Evolutionary conservation across 2,329 filamentous ascomycete genomes (phyloP), one percentile per base, ranked within the genome.

Genomic region (Parastagonospora nodorum): DNA sequence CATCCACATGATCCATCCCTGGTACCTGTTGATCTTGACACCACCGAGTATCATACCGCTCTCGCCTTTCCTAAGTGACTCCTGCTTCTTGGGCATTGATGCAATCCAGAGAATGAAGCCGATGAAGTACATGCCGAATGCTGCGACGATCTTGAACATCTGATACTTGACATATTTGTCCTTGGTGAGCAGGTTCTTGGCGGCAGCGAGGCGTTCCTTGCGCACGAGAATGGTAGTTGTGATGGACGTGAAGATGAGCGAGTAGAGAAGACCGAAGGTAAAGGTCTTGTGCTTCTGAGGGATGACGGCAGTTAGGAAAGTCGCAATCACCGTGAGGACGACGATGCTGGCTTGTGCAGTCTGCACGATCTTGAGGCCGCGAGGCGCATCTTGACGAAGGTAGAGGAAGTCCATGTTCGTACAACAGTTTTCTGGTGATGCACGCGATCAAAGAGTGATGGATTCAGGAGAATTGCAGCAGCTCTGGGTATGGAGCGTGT

Each of bases 91-190:
- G 4, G 50, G 42, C 2, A 45, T 49, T 10, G 55, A 50, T 10
- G 44, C 48, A 2, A 53, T 2, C 28, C 55, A 55, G 1, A 33
- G 45, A 5, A 65, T 51, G 40, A 63, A 61, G 9, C 53, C 61
- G 16, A 67, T 29, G n/a, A 63, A 42, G 16, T 60, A 61, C 46
- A 60, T 45, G 10, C 50, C 54, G 10, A 58, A 45, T 5, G 58
- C 64, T 12, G 56, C 49, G 2, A 32, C 38, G 24, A 66, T 53
- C 49, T 66, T 66, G 51, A 60, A 53, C 2, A 61, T 24, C 43
- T 67, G 64, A 36, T 64, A 65, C 28, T 60, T 60, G 11, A 45
- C 51, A 44, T 67, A 67, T 33, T 55, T 58, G 47, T 59, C 45
- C 40, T 66, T 66, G 15, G 52, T 55, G 33, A 67, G 32, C 15